Conservation (phyloP, 2,329 filamentous ascomycete species). For the Nemania sp. region DNA sequence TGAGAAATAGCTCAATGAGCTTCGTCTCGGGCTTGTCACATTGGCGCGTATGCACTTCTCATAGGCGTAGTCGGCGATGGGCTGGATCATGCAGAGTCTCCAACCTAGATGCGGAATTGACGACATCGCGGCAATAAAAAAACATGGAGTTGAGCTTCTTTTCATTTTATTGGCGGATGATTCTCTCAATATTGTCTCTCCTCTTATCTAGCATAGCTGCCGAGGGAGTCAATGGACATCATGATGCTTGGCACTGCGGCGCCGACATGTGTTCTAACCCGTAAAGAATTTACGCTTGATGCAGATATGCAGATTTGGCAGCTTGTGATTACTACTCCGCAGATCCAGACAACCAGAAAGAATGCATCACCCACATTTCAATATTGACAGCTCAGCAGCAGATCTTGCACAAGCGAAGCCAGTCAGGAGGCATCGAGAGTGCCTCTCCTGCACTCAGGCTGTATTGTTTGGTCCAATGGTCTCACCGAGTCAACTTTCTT, state of each 20-base stretch:
- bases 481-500: background rate
- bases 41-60: background rate
- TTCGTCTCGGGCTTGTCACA: background rate
- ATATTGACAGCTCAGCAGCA: background rate
- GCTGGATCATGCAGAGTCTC: background rate
- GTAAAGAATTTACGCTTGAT: background rate
- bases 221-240: background rate
- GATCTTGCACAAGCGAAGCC: background rate
- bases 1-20: background rate
- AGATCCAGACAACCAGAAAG: background rate
- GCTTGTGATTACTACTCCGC: background rate
- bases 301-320: background rate
- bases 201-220: background rate
- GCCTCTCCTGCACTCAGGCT: background rate
- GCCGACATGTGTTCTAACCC: background rate
- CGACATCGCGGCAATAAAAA: background rate
- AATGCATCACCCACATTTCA: background rate
- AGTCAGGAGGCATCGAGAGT: background rate
- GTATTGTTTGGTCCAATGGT: background rate
- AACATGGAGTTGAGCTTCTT: background rate
- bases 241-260: background rate
- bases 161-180: constrained; percentile 1
- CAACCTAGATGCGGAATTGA: background rate
- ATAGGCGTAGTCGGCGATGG: background rate
- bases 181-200: background rate